A percentile compares a stretch with the other conserved stretches of the same genome.
phyloP scores from a whole-genome alignment of 345 rosid species.

The Citrus sp. region DNA sequence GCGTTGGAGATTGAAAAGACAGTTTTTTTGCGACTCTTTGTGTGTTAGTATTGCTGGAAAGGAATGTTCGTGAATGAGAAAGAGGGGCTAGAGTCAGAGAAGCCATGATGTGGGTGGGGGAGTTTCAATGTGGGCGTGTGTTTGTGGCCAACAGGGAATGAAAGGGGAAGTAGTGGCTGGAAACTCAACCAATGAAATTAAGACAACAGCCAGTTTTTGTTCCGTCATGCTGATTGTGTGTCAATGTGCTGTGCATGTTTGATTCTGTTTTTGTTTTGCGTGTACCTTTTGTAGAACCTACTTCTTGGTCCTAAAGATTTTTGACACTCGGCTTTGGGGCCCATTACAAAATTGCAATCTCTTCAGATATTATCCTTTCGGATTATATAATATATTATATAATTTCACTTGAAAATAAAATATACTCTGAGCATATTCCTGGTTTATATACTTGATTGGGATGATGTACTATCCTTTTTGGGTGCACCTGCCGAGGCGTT shows the following conservation, averaged over 20 bases:
- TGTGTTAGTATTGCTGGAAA: neutral
- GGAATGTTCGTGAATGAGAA: neutral
- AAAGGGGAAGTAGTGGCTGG: neutral
- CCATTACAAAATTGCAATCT: too few relatives aligned
- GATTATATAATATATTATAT: too few relatives aligned
- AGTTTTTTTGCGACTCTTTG: neutral
- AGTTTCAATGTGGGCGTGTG: neutral
- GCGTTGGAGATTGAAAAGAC: neutral
- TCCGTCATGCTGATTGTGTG: neutral
- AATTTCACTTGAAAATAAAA: too few relatives aligned
- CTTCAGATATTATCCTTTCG: too few relatives aligned
- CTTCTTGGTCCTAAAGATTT: neutral
- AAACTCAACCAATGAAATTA: neutral
- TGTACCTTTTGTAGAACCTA: too few relatives aligned
- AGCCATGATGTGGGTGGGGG: slow-evolving; percentile 6
- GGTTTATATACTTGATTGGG: too few relatives aligned
- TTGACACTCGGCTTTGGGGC: too few relatives aligned
- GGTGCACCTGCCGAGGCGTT: too few relatives aligned
- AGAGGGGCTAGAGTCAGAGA: slow-evolving; percentile 5
- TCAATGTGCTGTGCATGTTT: too few relatives aligned
- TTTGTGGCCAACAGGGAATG: neutral
- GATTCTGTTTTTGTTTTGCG: too few relatives aligned
- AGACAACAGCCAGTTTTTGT: neutral
- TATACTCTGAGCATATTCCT: too few relatives aligned
- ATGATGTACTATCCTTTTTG: too few relatives aligned